These are phyloP conservation scores for Centaurea solstitialis DNA, from an alignment of 129 eudicot genomes.

Conservation along the genomic window DNA sequence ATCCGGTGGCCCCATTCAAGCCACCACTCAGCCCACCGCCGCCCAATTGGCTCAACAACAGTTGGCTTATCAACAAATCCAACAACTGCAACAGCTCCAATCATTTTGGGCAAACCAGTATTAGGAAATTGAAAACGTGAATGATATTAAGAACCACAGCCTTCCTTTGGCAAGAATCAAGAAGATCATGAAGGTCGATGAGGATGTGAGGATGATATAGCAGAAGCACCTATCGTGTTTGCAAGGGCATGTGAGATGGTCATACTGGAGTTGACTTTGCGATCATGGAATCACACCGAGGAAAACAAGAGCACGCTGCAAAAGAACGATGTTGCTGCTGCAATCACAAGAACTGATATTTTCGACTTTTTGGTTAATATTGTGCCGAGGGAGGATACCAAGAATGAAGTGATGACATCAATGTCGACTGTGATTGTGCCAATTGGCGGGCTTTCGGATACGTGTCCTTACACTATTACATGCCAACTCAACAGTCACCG, in stretches of 20 bases:
- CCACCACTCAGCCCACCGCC: conserved; percentile 41
- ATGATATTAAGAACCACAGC: conserved; percentile 81
- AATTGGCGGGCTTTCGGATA: conserved; percentile 55
- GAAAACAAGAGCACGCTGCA: conserved; percentile 75
- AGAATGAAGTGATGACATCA: conserved; percentile 59
- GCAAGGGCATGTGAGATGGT: conserved; percentile 85
- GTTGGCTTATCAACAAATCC: conserved; percentile 62
- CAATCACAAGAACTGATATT: conserved; percentile 75
- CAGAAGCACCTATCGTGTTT: conserved; percentile 79
- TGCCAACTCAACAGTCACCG: conserved; percentile 64
- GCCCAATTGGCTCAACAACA: conserved; percentile 64
- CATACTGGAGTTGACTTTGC: conserved; percentile 72
- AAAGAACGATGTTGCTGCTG: conserved; percentile 73
- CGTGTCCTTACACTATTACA: conserved; percentile 62
- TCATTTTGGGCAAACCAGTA: conserved; percentile 67
- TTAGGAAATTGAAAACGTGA: conserved; percentile 64
- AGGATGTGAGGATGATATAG: conserved; percentile 82
- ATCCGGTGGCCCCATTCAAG: conserved; percentile 47
- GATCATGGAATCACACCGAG: conserved; percentile 82
- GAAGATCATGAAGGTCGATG: conserved; percentile 89
- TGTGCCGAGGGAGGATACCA: conserved; percentile 66
- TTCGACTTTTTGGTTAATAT: conserved; percentile 73
- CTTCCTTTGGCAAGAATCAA: conserved; percentile 88
- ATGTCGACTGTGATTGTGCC: conserved; percentile 57
- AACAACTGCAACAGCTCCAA: conserved; percentile 69